phyloP scores from a whole-genome alignment of 306 rosid species.

The Cicer pinnatifidum region DNA sequence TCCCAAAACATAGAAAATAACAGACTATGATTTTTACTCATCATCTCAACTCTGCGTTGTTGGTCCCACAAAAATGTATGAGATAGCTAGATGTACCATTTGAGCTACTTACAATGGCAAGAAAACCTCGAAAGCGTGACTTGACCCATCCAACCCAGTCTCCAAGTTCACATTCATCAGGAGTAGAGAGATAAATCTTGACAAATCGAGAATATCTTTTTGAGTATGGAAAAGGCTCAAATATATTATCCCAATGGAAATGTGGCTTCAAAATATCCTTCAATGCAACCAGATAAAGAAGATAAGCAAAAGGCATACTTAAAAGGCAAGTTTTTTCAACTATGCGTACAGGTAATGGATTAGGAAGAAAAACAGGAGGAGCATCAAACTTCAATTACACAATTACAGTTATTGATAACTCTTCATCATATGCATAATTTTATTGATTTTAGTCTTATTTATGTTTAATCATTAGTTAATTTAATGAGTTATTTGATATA shows the following conservation, averaged over 20 bases:
- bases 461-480: too few species aligned
- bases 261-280: conserved; percentile 50
- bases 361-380: background rate
- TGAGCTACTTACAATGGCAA: conserved; percentile 47
- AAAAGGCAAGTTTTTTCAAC: background rate
- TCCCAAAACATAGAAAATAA: background rate
- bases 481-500: too few species aligned
- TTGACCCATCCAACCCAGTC: conserved; percentile 59
- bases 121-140: conserved; percentile 54
- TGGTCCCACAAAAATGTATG: background rate
- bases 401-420: too few species aligned
- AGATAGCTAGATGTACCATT: conserved; percentile 12
- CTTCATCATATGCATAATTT: too few species aligned
- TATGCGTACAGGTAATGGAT: background rate
- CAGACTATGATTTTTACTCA: too few species aligned
- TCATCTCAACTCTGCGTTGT: too few species aligned
- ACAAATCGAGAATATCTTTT: conserved; percentile 43
- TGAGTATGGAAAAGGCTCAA: conserved; percentile 50
- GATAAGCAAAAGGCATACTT: conserved; percentile 20
- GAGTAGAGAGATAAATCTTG: conserved; percentile 48
- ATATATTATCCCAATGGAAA: conserved; percentile 50
- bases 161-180: conserved; percentile 44
- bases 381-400: conserved; percentile 5
- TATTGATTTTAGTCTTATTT: too few species aligned
- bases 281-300: conserved; percentile 37